Conservation (phyloP, 228 moss, liverwort and hornwort genomes). For the Sphagnum magellanicum region DNA sequence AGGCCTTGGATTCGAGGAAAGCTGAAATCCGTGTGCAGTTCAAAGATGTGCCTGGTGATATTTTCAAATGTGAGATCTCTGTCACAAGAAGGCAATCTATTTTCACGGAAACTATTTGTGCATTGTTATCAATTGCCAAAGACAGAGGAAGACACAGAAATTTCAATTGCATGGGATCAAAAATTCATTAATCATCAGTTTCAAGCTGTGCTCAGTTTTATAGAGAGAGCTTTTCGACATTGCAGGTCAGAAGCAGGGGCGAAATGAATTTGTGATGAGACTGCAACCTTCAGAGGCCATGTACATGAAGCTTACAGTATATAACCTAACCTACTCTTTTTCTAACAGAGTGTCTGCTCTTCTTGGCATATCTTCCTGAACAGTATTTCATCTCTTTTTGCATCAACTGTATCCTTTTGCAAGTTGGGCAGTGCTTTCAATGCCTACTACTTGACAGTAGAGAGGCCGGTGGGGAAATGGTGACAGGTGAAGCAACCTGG, state of each 20-base stretch:
- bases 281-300: constrained; percentile 84
- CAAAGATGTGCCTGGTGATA: constrained; percentile 54
- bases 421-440: too few relatives aligned
- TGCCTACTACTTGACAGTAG: too few relatives aligned
- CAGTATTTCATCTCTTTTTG: too few relatives aligned
- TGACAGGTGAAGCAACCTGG: constrained; percentile 31
- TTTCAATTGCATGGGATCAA: not conserved
- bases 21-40: constrained; percentile 56
- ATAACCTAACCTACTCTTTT: not conserved
- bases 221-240: not conserved
- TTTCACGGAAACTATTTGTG: too few relatives aligned
- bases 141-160: not conserved
- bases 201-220: too few relatives aligned
- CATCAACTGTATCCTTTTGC: not conserved
- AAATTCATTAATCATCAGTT: too few relatives aligned
- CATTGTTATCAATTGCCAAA: too few relatives aligned
- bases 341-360: too few relatives aligned
- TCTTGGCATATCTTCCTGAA: too few relatives aligned
- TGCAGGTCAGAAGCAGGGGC: constrained; percentile 38
- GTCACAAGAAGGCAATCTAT: too few relatives aligned
- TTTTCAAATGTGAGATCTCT: constrained; percentile 25
- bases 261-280: constrained; percentile 93
- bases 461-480: not conserved
- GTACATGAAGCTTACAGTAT: constrained; percentile 69
- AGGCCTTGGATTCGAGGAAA: constrained; percentile 40